Evolutionary conservation across 148 eudicot species (phyloP).

Genomic region (Euryodendron excelsum): DNA sequence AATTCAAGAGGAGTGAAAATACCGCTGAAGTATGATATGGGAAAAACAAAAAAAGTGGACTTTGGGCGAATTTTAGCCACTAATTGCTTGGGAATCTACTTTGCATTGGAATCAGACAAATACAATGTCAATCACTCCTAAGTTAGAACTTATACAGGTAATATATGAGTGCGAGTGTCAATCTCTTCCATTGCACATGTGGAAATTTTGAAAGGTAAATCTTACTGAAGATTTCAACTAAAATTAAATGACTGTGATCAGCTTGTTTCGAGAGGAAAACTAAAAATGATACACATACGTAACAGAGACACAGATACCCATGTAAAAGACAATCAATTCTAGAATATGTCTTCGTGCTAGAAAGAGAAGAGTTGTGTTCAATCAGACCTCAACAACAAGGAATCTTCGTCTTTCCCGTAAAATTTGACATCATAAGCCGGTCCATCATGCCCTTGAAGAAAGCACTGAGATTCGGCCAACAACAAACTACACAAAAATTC

Average conservation of each 20-base stretch:
- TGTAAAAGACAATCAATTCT: neutral
- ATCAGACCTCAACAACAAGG: constrained; percentile 70
- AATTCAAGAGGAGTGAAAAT: neutral
- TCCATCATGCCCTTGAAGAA: constrained; percentile 78
- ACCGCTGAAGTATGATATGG: neutral
- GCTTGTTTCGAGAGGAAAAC: neutral
- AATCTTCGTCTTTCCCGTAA: constrained; percentile 53
- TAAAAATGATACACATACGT: neutral
- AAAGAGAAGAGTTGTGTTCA: neutral
- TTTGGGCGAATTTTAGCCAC: neutral
- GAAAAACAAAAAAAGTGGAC: neutral
- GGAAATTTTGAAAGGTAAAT: neutral
- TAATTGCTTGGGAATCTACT: neutral
- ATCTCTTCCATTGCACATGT: neutral
- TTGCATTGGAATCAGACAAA: neutral
- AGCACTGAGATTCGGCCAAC: constrained; percentile 62
- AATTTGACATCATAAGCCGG: constrained; percentile 97
- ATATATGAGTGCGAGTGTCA: neutral
- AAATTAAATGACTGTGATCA: neutral
- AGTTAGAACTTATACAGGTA: neutral
- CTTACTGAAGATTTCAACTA: neutral
- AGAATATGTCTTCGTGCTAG: neutral
- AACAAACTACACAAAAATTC: constrained; percentile 29
- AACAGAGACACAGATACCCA: neutral
- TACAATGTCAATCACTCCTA: neutral